A percentile compares a stretch with the other conserved stretches of the same genome.
Evolutionary conservation across 805 yeast genomes (phyloP).

Genomic region (Candida boidinii): DNA sequence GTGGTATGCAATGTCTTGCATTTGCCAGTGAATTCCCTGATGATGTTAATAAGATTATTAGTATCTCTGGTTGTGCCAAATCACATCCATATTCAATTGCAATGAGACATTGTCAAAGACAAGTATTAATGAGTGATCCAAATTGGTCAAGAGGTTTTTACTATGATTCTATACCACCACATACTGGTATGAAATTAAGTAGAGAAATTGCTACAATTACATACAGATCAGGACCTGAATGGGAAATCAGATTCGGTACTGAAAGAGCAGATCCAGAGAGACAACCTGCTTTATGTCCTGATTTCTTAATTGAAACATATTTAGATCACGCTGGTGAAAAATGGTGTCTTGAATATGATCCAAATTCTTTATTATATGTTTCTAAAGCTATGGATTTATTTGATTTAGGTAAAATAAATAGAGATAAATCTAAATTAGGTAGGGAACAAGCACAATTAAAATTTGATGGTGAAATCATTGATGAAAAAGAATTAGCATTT

Average conservation of each 20-base stretch:
- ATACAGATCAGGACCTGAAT: conserved; percentile 92
- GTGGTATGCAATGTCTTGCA: conserved; percentile 97
- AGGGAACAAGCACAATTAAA: conserved; percentile 29
- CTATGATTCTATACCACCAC: conserved; percentile 70
- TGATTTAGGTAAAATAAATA: conserved; percentile 54
- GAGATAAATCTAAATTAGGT: conserved; percentile 32
- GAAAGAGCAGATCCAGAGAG: conserved; percentile 72
- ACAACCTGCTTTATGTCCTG: conserved; percentile 88
- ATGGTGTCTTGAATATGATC: conserved; percentile 84
- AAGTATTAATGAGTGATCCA: conserved; percentile 89
- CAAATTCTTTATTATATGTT: conserved; percentile 79
- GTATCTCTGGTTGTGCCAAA: conserved; percentile 89
- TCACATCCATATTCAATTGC: conserved; percentile 94
- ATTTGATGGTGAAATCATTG: conserved; percentile 18
- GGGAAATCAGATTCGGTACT: conserved; percentile 90
- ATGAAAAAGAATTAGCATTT: conserved; percentile 18
- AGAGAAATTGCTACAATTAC: conserved; percentile 92
- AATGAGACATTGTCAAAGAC: conserved; percentile 87
- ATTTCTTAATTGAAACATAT: conserved; percentile 85
- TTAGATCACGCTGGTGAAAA: conserved; percentile 93
- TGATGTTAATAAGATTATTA: conserved; percentile 60
- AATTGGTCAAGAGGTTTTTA: conserved; percentile 92
- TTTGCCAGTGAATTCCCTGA: conserved; percentile 79
- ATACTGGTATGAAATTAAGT: conserved; percentile 89
- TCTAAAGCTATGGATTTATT: conserved; percentile 94